Conservation (phyloP, 2,329 filamentous ascomycete genomes). For the Fusarium sp. region DNA sequence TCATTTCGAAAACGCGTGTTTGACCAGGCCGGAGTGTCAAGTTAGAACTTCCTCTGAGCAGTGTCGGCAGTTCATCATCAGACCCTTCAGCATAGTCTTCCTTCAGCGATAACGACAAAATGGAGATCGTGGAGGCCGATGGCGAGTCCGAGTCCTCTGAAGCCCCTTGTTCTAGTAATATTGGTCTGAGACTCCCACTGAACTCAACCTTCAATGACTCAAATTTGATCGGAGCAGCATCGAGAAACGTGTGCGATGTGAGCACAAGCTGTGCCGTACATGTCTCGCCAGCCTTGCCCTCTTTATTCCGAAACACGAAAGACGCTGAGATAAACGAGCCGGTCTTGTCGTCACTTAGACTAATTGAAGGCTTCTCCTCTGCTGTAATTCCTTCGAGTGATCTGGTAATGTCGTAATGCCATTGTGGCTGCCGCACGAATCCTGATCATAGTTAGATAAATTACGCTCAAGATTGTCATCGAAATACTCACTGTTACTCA, state of each 20-base stretch:
- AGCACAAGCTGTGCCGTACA: slow-evolving; percentile 67
- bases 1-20: slow-evolving; percentile 75
- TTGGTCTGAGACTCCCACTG: slow-evolving; percentile 64
- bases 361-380: slow-evolving; percentile 58
- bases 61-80: slow-evolving; percentile 44
- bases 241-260: slow-evolving; percentile 63
- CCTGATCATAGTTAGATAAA: slow-evolving; percentile 48
- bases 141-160: slow-evolving; percentile 5
- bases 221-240: slow-evolving; percentile 62
- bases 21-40: slow-evolving; percentile 73
- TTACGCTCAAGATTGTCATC: neutral
- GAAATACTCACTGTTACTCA: slow-evolving; percentile 62
- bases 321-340: slow-evolving; percentile 64
- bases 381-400: slow-evolving; percentile 61
- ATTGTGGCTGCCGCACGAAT: slow-evolving; percentile 63
- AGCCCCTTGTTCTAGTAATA: slow-evolving; percentile 58
- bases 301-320: slow-evolving; percentile 66
- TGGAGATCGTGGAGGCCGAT: slow-evolving; percentile 19
- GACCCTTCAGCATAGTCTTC: slow-evolving; percentile 43
- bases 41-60: slow-evolving; percentile 66
- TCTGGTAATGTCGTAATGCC: slow-evolving; percentile 69
- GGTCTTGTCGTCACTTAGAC: slow-evolving; percentile 59
- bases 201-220: slow-evolving; percentile 64
- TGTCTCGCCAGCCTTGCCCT: slow-evolving; percentile 69
- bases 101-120: slow-evolving; percentile 43